Percentiles rank a stretch among this genome's conserved stretches.
Evolutionary conservation across 345 rosid genomes (phyloP).

Genomic region (rapeseed (Brassica napus)): DNA sequence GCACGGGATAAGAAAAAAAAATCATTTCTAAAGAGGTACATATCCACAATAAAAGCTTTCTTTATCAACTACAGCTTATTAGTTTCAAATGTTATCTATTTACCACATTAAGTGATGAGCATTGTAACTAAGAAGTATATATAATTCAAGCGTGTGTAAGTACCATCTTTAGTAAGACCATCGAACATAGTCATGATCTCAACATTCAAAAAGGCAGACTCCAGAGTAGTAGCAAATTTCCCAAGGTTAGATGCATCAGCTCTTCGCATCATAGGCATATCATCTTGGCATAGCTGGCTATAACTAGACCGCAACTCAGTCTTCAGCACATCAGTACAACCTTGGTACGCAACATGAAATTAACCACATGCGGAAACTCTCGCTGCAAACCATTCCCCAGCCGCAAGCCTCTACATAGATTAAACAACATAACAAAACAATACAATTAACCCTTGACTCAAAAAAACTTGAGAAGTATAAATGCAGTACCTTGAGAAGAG

Average conservation of each 20-base stretch:
- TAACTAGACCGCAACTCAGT: conserved; percentile 76
- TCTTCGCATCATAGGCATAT: conserved; percentile 98
- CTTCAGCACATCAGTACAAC: conserved; percentile 72
- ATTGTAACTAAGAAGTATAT: background rate
- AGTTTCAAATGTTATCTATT: background rate
- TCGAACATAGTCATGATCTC: conserved; percentile 93
- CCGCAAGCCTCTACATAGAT: conserved; percentile 72
- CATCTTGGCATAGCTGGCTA: conserved; percentile 86
- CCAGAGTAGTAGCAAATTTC: conserved; percentile 91
- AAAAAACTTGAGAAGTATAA: background rate
- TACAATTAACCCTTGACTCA: background rate
- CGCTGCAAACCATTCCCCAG: conserved; percentile 98
- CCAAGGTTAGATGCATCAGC: conserved; percentile 96
- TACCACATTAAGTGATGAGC: conserved; percentile 13
- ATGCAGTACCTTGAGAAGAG: conserved; percentile 68
- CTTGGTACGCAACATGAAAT: conserved; percentile 83
- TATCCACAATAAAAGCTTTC: background rate
- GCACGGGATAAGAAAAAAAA: background rate
- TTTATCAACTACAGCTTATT: background rate
- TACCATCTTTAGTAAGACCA: conserved; percentile 96
- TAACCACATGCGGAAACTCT: conserved; percentile 93
- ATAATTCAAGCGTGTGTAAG: background rate
- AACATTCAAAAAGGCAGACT: conserved; percentile 64
- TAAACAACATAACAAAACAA: background rate
- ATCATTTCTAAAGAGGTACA: background rate